These are phyloP conservation scores for Vigna unguiculata DNA, from an alignment of 306 rosid genomes.

Conservation along the genomic window DNA sequence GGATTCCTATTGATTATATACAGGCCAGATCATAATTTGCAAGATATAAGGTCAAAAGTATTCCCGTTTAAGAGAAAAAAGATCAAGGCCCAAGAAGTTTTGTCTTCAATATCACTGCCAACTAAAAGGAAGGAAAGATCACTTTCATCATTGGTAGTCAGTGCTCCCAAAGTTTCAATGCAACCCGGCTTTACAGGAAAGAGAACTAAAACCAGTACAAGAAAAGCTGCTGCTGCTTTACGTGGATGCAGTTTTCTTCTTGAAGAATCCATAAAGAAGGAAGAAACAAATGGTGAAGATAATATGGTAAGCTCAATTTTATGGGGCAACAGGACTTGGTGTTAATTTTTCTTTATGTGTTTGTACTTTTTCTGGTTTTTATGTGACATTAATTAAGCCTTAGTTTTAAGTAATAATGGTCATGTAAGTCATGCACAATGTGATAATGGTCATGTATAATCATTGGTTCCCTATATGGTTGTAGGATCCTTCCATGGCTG, in stretches of 20 bases:
- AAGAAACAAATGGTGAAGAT: slow-evolving; percentile 61
- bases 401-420: slow-evolving; percentile 4
- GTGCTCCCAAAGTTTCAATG: slow-evolving; percentile 82
- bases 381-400: slow-evolving; percentile 5
- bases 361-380: slow-evolving; percentile 25
- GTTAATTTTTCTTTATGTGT: slow-evolving; percentile 19
- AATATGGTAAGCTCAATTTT: slow-evolving; percentile 66
- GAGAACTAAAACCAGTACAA: slow-evolving; percentile 75
- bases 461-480: slow-evolving; percentile 37
- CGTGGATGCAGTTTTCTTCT: slow-evolving; percentile 72
- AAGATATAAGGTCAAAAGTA: slow-evolving; percentile 87
- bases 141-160: slow-evolving; percentile 89
- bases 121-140: slow-evolving; percentile 96
- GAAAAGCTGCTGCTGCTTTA: slow-evolving; percentile 75
- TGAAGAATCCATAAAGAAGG: slow-evolving; percentile 69
- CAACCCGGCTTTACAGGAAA: slow-evolving; percentile 85
- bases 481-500: slow-evolving; percentile 69
- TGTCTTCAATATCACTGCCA: slow-evolving; percentile 70
- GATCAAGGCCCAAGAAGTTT: slow-evolving; percentile 63
- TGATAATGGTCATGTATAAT: not conserved
- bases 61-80: slow-evolving; percentile 79
- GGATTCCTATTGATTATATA: slow-evolving; percentile 39
- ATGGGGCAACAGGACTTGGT: not conserved
- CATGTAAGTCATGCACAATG: not conserved
- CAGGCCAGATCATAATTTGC: slow-evolving; percentile 99